These are phyloP conservation scores for Hericium erinaceus DNA, from an alignment of 768 basidiomycete genomes.

Conservation along the genomic window DNA sequence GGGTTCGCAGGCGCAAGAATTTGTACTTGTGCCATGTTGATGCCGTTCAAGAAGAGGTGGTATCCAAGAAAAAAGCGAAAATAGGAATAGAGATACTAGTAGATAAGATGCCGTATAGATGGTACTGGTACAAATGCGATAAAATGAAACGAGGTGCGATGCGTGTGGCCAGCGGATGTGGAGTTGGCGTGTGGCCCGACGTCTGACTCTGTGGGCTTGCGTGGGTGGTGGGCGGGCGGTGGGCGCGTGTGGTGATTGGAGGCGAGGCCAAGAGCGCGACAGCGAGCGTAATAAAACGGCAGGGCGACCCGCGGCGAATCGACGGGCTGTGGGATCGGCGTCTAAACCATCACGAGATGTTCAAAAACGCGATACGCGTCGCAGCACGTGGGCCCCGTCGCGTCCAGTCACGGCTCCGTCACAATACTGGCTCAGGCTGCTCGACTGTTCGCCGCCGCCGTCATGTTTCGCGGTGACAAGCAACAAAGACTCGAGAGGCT, in stretches of 20 bases:
- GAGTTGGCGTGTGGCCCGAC: too few relatives aligned
- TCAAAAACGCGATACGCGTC: neutral
- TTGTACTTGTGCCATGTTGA: neutral
- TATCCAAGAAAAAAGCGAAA: neutral
- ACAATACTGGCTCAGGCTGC: too few relatives aligned
- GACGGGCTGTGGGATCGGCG: neutral
- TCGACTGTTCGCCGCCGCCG: too few relatives aligned
- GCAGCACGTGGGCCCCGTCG: neutral
- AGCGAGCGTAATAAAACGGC: neutral
- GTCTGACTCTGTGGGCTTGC: too few relatives aligned
- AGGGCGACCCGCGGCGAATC: neutral
- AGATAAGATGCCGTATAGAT: neutral
- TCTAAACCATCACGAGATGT: neutral
- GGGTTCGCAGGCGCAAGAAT: neutral
- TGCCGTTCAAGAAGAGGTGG: neutral
- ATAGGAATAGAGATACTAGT: neutral
- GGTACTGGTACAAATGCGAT: neutral
- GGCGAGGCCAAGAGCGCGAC: neutral
- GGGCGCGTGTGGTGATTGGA: neutral
- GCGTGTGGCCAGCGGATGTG: neutral
- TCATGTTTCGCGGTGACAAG: too few relatives aligned
- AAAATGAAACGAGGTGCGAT: neutral
- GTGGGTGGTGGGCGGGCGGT: too few relatives aligned
- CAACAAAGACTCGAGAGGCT: neutral
- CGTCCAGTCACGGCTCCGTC: neutral